Percentiles rank a stretch among this genome's conserved stretches.
These are phyloP conservation scores for Dactylorhiza incarnata DNA, from an alignment of 106 monocot genomes.

Conservation along the genomic window DNA sequence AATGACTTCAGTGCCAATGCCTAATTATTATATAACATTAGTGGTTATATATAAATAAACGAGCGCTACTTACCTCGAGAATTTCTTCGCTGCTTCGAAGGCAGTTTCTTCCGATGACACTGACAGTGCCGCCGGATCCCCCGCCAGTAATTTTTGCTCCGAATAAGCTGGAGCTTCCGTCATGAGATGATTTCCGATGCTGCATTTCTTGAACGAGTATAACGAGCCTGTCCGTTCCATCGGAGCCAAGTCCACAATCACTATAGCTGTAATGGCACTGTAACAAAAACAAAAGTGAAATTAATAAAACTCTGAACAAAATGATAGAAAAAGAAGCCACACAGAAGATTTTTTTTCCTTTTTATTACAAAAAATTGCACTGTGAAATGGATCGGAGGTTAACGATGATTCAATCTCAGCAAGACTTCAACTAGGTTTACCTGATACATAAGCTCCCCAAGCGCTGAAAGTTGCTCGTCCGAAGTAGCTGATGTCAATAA, in stretches of 20 bases:
- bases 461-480: slow-evolving; percentile 77
- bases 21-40: background rate
- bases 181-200: slow-evolving; percentile 32
- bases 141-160: slow-evolving; percentile 91
- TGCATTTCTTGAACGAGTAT: slow-evolving; percentile 80
- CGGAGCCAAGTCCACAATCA: slow-evolving; percentile 76
- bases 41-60: background rate
- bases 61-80: slow-evolving; percentile 40
- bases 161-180: slow-evolving; percentile 41
- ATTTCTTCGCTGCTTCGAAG: slow-evolving; percentile 63
- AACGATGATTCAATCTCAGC: background rate
- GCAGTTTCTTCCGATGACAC: slow-evolving; percentile 65
- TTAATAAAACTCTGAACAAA: background rate
- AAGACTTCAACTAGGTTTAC: slow-evolving; percentile 15
- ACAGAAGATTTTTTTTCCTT: no score
- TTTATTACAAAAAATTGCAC: no score
- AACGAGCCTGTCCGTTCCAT: slow-evolving; percentile 77
- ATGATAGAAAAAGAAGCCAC: background rate
- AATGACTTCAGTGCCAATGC: background rate
- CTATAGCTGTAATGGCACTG: slow-evolving; percentile 87
- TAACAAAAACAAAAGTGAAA: background rate
- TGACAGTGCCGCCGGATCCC: slow-evolving; percentile 78
- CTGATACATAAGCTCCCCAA: slow-evolving; percentile 98
- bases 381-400: background rate
- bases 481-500: slow-evolving; percentile 65